Evolutionary conservation across 2,329 filamentous ascomycete species (phyloP).

Genomic region (Talaromyces verruculosus): DNA sequence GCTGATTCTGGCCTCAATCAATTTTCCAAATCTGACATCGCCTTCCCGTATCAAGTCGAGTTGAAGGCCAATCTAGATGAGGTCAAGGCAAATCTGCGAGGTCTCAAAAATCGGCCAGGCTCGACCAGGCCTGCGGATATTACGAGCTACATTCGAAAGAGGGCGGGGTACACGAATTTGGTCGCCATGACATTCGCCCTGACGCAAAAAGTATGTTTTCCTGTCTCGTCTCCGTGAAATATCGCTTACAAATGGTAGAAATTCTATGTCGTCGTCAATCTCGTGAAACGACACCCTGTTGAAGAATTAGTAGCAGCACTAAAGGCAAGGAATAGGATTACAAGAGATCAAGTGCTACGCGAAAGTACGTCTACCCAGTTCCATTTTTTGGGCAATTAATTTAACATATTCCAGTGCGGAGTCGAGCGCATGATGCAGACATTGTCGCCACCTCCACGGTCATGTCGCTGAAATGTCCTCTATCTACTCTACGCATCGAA

Average conservation of each 20-base stretch:
- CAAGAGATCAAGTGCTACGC: conserved; percentile 75
- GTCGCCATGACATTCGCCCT: conserved; percentile 89
- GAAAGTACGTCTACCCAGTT: conserved; percentile 64
- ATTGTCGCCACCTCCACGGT: conserved; percentile 85
- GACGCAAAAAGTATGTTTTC: conserved; percentile 71
- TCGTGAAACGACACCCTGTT: conserved; percentile 73
- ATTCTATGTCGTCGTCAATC: conserved; percentile 69
- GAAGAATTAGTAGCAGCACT: conserved; percentile 70
- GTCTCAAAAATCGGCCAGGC: conserved; percentile 92
- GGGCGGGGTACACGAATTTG: conserved; percentile 68
- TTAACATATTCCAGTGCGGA: conserved; percentile 61
- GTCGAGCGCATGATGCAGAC: conserved; percentile 79
- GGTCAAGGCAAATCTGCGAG: conserved; percentile 88
- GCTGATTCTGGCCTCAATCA: conserved; percentile 58
- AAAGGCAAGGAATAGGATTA: conserved; percentile 67
- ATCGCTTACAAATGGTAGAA: conserved; percentile 53
- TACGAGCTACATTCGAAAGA: conserved; percentile 70
- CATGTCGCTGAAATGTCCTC: conserved; percentile 87
- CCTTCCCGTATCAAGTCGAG: conserved; percentile 90
- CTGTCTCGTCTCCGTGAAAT: conserved; percentile 22
- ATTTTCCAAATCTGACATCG: conserved; percentile 66
- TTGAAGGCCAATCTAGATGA: conserved; percentile 86
- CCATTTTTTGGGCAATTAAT: neutral
- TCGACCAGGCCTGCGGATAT: conserved; percentile 93
- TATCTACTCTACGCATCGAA: conserved; percentile 79